Conservation (phyloP, 2,329 filamentous ascomycete genomes). For the Cytospora paraplurivora region DNA sequence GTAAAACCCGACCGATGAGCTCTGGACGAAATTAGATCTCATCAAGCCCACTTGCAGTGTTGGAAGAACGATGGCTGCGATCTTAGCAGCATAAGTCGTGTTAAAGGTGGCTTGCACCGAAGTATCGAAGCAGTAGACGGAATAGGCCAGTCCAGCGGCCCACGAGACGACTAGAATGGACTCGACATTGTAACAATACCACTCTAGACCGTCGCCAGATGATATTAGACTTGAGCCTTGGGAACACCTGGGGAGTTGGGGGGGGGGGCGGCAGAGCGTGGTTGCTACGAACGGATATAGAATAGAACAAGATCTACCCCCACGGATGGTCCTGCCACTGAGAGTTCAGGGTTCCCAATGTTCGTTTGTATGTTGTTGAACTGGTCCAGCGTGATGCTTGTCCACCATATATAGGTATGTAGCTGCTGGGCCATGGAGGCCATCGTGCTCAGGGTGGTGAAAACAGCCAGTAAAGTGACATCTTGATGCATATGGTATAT, state of each 20-base stretch:
- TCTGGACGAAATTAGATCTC: slow-evolving; percentile 35
- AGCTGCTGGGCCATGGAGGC: slow-evolving; percentile 47
- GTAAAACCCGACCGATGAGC: slow-evolving; percentile 37
- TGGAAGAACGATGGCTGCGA: slow-evolving; percentile 41
- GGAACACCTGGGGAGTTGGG: no score
- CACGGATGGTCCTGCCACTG: slow-evolving; percentile 45
- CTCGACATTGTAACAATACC: slow-evolving; percentile 54
- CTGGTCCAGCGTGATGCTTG: slow-evolving; percentile 43
- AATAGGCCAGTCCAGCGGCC: slow-evolving; percentile 42
- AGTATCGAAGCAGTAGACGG: slow-evolving; percentile 39
- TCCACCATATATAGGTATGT: slow-evolving; percentile 44
- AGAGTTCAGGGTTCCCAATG: slow-evolving; percentile 44
- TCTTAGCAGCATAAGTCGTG: slow-evolving; percentile 38
- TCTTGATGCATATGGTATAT: no score
- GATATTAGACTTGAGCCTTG: no score
- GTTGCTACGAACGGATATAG: slow-evolving; percentile 48
- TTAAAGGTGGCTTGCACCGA: slow-evolving; percentile 30
- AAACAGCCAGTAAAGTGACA: slow-evolving; percentile 43
- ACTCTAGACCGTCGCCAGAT: slow-evolving; percentile 42
- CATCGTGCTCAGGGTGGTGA: slow-evolving; percentile 40
- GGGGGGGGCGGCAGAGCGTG: no score
- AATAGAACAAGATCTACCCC: slow-evolving; percentile 47
- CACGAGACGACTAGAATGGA: slow-evolving; percentile 50
- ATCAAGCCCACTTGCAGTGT: slow-evolving; percentile 40
- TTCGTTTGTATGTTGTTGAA: slow-evolving; percentile 41